These are phyloP conservation scores for Sporobolomyces pararoseus DNA, from an alignment of 768 basidiomycete species.

Conservation along the genomic window DNA sequence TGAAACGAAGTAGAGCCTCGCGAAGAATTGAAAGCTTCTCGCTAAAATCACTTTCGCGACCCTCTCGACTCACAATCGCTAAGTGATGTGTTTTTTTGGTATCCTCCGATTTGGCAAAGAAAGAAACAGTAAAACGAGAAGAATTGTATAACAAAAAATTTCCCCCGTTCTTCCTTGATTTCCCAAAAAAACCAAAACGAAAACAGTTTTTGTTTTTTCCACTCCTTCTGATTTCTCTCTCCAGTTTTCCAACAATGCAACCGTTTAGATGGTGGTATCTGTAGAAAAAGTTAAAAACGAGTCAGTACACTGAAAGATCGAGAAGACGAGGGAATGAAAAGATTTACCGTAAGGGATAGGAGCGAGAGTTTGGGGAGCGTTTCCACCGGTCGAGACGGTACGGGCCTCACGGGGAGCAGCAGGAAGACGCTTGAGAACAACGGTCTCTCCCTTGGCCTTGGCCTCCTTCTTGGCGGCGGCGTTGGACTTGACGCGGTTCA, in stretches of 20 bases:
- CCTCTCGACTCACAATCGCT: too few relatives aligned
- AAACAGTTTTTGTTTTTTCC: too few relatives aligned
- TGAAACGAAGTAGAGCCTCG: too few relatives aligned
- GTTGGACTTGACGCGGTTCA: conserved; percentile 91
- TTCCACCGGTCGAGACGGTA: conserved; percentile 64
- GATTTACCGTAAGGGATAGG: conserved; percentile 71
- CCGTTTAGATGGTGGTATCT: conserved; percentile 42
- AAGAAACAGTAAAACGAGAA: too few relatives aligned
- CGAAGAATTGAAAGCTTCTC: too few relatives aligned
- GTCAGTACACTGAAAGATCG: background rate
- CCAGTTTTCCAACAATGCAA: background rate
- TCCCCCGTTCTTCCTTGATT: too few relatives aligned
- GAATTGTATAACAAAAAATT: background rate
- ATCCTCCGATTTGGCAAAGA: too few relatives aligned
- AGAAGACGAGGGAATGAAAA: background rate
- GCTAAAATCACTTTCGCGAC: too few relatives aligned
- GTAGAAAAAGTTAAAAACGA: background rate
- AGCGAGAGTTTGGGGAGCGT: conserved; percentile 86
- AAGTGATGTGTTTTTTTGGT: too few relatives aligned
- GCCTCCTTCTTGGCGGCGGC: conserved; percentile 75
- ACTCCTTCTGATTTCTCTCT: background rate
- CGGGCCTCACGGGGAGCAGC: conserved; percentile 73
- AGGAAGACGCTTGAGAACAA: conserved; percentile 80
- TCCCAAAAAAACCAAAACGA: background rate
- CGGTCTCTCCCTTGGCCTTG: conserved; percentile 82